Percentiles rank a stretch among this genome's conserved stretches.
Conservation (phyloP, 1,139 yeast genomes). For the Sugiyamaella pinicola region DNA sequence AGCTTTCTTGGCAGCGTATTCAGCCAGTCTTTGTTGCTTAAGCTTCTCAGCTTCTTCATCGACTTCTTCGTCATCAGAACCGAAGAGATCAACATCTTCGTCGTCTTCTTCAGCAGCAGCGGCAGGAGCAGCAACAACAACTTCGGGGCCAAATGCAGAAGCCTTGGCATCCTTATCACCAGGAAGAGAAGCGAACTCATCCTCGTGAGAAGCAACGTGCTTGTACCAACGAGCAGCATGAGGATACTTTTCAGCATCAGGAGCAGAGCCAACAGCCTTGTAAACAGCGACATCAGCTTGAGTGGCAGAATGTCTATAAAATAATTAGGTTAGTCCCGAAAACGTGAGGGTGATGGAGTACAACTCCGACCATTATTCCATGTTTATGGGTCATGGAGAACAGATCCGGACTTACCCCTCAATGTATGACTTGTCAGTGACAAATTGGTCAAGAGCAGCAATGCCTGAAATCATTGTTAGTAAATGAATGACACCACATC, state of each 20-base stretch:
- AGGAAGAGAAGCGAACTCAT: conserved; percentile 61
- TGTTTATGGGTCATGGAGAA: no score
- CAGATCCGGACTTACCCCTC: conserved; percentile 78
- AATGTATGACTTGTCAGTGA: conserved; percentile 89
- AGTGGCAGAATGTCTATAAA: conserved; percentile 50
- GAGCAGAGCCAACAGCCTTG: conserved; percentile 82
- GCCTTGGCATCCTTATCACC: conserved; percentile 44
- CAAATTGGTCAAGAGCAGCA: conserved; percentile 80
- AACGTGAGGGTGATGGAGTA: conserved; percentile 1
- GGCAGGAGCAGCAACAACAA: conserved; percentile 57
- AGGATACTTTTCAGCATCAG: conserved; percentile 70
- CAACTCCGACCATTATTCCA: no score
- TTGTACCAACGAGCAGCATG: conserved; percentile 97
- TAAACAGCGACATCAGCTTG: conserved; percentile 92
- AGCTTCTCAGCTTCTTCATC: conserved; percentile 96
- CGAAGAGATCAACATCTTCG: conserved; percentile 90
- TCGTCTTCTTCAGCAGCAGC: conserved; percentile 75
- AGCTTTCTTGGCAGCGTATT: conserved; percentile 96
- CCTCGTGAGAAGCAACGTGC: conserved; percentile 92
- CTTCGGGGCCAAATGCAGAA: conserved; percentile 66
- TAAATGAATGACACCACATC: neutral
- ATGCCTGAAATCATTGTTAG: conserved; percentile 50
- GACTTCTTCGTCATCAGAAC: conserved; percentile 90
- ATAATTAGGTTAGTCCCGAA: conserved; percentile 9
- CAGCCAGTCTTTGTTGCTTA: conserved; percentile 97